Conservation (phyloP, 2,329 filamentous ascomycete species). For the Aspergillus pseudonomiae region DNA sequence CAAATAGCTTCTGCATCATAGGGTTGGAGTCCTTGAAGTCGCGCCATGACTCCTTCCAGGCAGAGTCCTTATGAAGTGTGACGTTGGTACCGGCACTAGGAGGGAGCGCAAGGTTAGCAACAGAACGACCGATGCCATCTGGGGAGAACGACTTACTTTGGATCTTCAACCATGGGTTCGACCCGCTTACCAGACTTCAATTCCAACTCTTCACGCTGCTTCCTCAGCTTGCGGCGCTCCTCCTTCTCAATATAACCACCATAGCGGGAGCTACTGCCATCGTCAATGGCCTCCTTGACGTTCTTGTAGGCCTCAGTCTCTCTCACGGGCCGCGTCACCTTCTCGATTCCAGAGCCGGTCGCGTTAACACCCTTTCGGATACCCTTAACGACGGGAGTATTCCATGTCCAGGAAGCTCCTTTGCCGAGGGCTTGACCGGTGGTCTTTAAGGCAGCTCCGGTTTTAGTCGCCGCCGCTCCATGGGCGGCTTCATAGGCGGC, state of each 20-base stretch:
- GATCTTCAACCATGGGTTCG: slow-evolving; percentile 77
- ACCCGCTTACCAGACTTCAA: slow-evolving; percentile 54
- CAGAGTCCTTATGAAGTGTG: slow-evolving; percentile 93
- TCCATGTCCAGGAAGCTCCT: slow-evolving; percentile 95
- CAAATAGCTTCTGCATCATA: slow-evolving; percentile 84
- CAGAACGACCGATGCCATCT: slow-evolving; percentile 16
- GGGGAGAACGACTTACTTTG: slow-evolving; percentile 67
- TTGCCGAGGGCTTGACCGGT: slow-evolving; percentile 88
- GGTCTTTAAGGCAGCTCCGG: slow-evolving; percentile 77
- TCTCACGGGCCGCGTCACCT: slow-evolving; percentile 89
- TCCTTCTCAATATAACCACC: slow-evolving; percentile 97
- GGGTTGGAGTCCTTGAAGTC: slow-evolving; percentile 91
- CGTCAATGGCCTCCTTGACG: slow-evolving; percentile 94
- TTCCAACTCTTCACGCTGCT: slow-evolving; percentile 69
- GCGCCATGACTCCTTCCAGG: slow-evolving; percentile 98
- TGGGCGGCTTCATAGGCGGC: slow-evolving; percentile 87
- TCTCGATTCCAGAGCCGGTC: slow-evolving; percentile 85
- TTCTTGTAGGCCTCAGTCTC: slow-evolving; percentile 93
- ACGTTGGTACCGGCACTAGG: slow-evolving; percentile 87
- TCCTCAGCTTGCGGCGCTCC: slow-evolving; percentile 79
- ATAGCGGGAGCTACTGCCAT: slow-evolving; percentile 93
- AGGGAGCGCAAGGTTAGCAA: slow-evolving; percentile 32
- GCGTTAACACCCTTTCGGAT: slow-evolving; percentile 82
- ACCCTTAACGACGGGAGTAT: slow-evolving; percentile 89
- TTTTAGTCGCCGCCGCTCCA: slow-evolving; percentile 77